Evolutionary conservation across 1,284 basidiomycete genomes (phyloP), one percentile per base, ranked within the genome.

Genomic region (Megacollybia platyphylla): DNA sequence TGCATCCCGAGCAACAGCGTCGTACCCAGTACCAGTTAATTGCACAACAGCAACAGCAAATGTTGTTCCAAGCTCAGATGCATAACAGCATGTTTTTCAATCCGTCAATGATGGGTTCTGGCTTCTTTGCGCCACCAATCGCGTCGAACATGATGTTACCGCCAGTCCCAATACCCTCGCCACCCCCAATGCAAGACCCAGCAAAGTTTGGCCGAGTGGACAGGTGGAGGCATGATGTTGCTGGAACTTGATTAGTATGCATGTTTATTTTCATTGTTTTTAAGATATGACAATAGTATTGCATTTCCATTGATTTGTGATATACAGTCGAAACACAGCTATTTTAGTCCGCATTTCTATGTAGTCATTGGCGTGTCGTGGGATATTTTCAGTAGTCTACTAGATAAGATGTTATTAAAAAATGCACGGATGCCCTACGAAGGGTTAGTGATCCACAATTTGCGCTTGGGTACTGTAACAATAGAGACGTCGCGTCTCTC

Each of bases 21-120:
- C 72, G 72, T 47, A 77, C 79, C n/a, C 80, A 84, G 52, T 78
- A 75, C 53, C 70, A 78, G 48, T 72, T 83, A 66, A 61, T 79
- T 49, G 65, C 71, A n/a, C 71, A 70, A 44, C 68, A 71, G 40
- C 70, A 76, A 46, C 77, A 78, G 51, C 73, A 77, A 54, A 70
- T 86, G 63, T 71, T 86, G 69, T 70, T 85, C 68, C 81, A 84
- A 52, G 73, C 79, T 29, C 81, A 85, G 52, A 68, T 86, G 66
- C 75, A 76, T 34, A 76, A 73, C 46, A 78, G 63, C 52, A 79
- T 87, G 71, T 79, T 81, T 54, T 85, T 85, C 60, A 68, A 71
- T 38, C 59, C 76, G 38, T 67, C 74, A 5, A 75, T 86, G 71
- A 77, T 84, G 68, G 67, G 67, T 34, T 69, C 75, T 36, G 71